phyloP scores from a whole-genome alignment of 2,329 filamentous ascomycete species.

The Reticulascus tulasneorum region DNA sequence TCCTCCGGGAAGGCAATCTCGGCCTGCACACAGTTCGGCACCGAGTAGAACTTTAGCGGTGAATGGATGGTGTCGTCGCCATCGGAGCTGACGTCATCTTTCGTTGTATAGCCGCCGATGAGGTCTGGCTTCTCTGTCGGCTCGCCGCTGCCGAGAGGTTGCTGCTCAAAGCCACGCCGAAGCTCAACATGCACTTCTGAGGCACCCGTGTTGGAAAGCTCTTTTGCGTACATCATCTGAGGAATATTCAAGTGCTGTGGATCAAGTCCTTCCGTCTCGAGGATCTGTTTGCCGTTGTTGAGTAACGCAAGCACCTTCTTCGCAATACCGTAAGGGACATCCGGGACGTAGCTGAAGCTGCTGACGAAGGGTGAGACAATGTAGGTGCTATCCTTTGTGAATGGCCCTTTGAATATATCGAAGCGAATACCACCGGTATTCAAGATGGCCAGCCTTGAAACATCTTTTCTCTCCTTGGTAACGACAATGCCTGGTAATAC shows the following conservation, averaged over 20 bases:
- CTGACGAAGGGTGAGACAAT: constrained; percentile 86
- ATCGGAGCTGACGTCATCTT: constrained; percentile 75
- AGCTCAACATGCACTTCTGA: constrained; percentile 28
- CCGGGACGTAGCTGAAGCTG: constrained; percentile 69
- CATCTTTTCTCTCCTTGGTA: constrained; percentile 53
- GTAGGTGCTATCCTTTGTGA: constrained; percentile 83
- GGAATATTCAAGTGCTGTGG: constrained; percentile 47
- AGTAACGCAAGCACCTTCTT: constrained; percentile 60
- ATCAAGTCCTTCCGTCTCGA: constrained; percentile 36
- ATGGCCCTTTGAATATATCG: constrained; percentile 88
- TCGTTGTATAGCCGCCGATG: constrained; percentile 76
- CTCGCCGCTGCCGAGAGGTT: constrained; percentile 23
- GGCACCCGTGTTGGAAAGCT: constrained; percentile 10
- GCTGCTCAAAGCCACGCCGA: constrained; percentile 23
- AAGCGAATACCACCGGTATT: constrained; percentile 94
- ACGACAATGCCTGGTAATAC: constrained; percentile 67
- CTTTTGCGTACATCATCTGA: constrained; percentile 32
- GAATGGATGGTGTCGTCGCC: constrained; percentile 89
- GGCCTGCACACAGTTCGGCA: constrained; percentile 81
- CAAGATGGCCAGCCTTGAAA: constrained; percentile 67
- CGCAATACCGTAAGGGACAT: constrained; percentile 76
- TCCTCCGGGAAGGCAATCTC: constrained; percentile 56
- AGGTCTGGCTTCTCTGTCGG: constrained; percentile 36
- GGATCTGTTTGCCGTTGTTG: constrained; percentile 51
- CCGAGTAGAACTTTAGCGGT: constrained; percentile 66